Evolutionary conservation across 2,329 filamentous ascomycete genomes (phyloP).

Genomic region (Reticulascus tulasneorum): DNA sequence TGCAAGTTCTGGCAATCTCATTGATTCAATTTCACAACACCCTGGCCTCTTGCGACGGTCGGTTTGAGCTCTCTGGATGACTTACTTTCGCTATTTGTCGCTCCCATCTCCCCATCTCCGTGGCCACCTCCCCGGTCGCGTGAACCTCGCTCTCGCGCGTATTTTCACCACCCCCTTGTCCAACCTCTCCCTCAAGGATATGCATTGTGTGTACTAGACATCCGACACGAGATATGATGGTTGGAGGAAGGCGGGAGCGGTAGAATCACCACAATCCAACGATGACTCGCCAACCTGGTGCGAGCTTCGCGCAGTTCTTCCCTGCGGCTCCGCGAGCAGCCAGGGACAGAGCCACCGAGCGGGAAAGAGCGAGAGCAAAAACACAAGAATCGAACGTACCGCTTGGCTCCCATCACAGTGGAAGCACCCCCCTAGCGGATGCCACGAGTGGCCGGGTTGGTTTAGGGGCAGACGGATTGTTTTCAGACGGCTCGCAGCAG

Average conservation of each 20-base stretch:
- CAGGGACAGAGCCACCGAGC: constrained; percentile 55
- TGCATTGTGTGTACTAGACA: too few relatives aligned
- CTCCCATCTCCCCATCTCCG: constrained; percentile 6
- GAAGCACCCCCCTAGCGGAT: constrained; percentile 16
- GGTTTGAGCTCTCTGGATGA: constrained; percentile 7
- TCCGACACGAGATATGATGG: constrained; percentile 50
- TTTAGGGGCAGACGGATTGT: constrained; percentile 10
- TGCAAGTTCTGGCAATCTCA: constrained; percentile 1
- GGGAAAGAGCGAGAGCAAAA: constrained; percentile 55
- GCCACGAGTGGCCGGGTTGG: constrained; percentile 7
- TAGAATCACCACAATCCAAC: constrained; percentile 49
- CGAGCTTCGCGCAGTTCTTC: constrained; percentile 84
- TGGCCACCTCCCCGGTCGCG: constrained; percentile 31
- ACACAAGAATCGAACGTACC: constrained; percentile 28
- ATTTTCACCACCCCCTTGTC: constrained; percentile 9
- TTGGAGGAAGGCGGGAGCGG: constrained; percentile 48
- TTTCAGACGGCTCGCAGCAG: constrained; percentile 32
- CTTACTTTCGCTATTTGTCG: constrained; percentile 6
- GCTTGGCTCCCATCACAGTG: constrained; percentile 19
- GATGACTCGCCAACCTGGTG: constrained; percentile 74
- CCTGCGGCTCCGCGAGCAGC: constrained; percentile 69
- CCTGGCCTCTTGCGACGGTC: constrained; percentile 5
- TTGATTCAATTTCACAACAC: constrained; percentile 6
- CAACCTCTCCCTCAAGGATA: too few relatives aligned
- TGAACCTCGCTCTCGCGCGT: constrained; percentile 27